These are phyloP conservation scores for Cupressus sempervirens DNA, from an alignment of 75 land plant species.

Conservation along the genomic window DNA sequence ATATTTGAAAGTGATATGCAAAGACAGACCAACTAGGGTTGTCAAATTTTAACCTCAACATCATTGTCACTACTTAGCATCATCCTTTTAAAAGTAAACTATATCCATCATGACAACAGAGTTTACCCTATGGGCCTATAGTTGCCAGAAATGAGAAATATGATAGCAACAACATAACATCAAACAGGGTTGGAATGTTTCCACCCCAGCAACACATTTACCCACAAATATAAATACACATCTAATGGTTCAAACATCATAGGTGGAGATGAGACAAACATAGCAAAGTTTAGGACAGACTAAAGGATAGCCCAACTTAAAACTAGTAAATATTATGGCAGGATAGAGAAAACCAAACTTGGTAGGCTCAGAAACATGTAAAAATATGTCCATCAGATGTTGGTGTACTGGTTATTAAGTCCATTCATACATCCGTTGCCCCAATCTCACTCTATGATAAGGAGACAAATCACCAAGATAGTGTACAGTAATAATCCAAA, in stretches of 20 bases:
- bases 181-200: not conserved
- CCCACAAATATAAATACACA: not conserved
- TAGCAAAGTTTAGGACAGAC: not conserved
- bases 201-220: not conserved
- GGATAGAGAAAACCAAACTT: not conserved
- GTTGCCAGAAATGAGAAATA: not conserved
- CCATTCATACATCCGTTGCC: too few relatives aligned
- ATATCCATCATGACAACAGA: not conserved
- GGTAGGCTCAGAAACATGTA: not conserved
- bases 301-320: not conserved
- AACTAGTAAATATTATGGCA: not conserved
- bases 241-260: not conserved
- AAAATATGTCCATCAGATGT: not conserved
- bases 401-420: too few relatives aligned
- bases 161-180: not conserved
- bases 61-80: not conserved
- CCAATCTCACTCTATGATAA: too few relatives aligned
- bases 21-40: not conserved
- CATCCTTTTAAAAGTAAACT: not conserved
- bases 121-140: not conserved
- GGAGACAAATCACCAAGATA: too few relatives aligned
- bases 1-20: not conserved
- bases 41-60: not conserved
- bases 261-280: not conserved
- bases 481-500: too few relatives aligned